Conservation (phyloP, 805 yeast genomes). For the Starmerella tilneyi region DNA sequence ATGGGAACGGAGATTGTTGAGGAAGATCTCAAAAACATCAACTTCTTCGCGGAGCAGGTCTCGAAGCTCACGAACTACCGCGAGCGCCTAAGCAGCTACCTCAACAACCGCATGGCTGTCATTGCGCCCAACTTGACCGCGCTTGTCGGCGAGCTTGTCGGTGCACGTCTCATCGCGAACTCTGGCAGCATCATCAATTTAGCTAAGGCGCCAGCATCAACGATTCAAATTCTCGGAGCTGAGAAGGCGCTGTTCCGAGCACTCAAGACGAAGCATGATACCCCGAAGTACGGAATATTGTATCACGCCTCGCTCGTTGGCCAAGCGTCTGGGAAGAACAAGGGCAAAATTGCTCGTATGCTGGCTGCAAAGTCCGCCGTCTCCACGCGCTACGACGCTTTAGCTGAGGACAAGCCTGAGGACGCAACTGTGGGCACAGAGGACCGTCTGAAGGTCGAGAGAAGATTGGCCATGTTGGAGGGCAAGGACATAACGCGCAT, state of each 20-base stretch:
- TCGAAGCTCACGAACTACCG: slow-evolving; percentile 93
- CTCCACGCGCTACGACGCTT: slow-evolving; percentile 89
- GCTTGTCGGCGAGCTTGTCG: slow-evolving; percentile 93
- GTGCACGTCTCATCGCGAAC: slow-evolving; percentile 96
- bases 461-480: slow-evolving; percentile 86
- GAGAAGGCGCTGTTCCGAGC: slow-evolving; percentile 99
- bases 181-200: slow-evolving; percentile 89
- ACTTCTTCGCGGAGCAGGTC: slow-evolving; percentile 87
- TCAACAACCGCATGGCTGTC: slow-evolving; percentile 93
- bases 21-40: slow-evolving; percentile 75
- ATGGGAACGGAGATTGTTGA: slow-evolving; percentile 99
- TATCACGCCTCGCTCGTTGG: slow-evolving; percentile 97
- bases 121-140: slow-evolving; percentile 96
- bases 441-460: slow-evolving; percentile 86
- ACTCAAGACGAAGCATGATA: slow-evolving; percentile 93
- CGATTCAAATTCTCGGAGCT: slow-evolving; percentile 96
- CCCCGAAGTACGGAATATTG: slow-evolving; percentile 94
- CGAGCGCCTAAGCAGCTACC: slow-evolving; percentile 86
- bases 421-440: slow-evolving; percentile 86
- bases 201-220: slow-evolving; percentile 98
- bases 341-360: slow-evolving; percentile 98
- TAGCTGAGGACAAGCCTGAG: slow-evolving; percentile 94
- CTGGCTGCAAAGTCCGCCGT: slow-evolving; percentile 98
- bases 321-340: slow-evolving; percentile 94
- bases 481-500: slow-evolving; percentile 87